Conservation (phyloP, 2,329 filamentous ascomycete species). For the Colletotrichum orchidophilum region DNA sequence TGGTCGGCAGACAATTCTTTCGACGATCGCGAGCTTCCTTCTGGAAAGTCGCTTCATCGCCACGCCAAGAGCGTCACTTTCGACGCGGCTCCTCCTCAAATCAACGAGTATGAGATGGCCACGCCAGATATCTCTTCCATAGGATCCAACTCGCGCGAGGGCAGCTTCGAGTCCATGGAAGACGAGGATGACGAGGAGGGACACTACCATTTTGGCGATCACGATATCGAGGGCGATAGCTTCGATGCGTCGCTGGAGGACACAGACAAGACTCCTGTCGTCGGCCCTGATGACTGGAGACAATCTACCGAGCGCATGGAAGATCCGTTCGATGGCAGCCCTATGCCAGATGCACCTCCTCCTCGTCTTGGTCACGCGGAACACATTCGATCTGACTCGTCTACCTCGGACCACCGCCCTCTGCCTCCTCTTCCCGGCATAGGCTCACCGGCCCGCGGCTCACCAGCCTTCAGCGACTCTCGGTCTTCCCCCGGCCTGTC, state of each 20-base stretch:
- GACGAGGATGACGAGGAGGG: conserved; percentile 67
- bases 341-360: conserved; percentile 66
- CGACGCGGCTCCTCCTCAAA: conserved; percentile 88
- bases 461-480: conserved; percentile 52
- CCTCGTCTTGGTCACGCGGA: conserved; percentile 58
- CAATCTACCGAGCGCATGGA: conserved; percentile 61
- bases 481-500: conserved; percentile 71
- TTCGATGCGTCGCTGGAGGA: conserved; percentile 97
- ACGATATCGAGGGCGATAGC: conserved; percentile 79
- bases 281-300: conserved; percentile 96
- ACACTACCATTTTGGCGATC: conserved; percentile 62
- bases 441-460: conserved; percentile 47
- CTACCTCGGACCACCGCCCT: conserved; percentile 80
- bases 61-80: conserved; percentile 98
- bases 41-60: conserved; percentile 76
- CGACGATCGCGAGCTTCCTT: conserved; percentile 67
- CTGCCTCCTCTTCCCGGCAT: conserved; percentile 85
- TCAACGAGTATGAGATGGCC: conserved; percentile 98
- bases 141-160: conserved; percentile 88
- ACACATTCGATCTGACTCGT: conserved; percentile 74
- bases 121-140: conserved; percentile 96
- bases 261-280: conserved; percentile 95
- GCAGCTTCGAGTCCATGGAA: conserved; percentile 89
- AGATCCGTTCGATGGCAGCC: conserved; percentile 77
- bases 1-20: conserved; percentile 74